Conservation (phyloP, 202 grass and related monocot genomes). For the Schoenoplectus tabernaemontani region DNA sequence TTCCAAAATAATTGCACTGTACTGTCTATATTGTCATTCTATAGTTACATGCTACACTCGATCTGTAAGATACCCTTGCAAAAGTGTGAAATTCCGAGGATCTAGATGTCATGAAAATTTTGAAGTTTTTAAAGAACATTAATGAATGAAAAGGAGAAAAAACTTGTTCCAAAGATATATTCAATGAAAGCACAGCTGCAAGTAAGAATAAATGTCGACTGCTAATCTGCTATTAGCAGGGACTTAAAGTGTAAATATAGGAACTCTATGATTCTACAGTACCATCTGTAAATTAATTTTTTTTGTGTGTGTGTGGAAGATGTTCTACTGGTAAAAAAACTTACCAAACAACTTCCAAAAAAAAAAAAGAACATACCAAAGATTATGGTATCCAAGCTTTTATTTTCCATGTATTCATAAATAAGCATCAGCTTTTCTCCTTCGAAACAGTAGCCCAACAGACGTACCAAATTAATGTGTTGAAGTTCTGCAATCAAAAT, state of each 20-base stretch:
- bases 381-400: conserved; percentile 42
- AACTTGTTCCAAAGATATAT: too few species aligned
- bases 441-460: conserved; percentile 53
- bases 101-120: neutral
- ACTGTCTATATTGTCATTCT: neutral
- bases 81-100: neutral
- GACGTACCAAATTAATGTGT: conserved; percentile 50
- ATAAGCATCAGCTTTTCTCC: conserved; percentile 45
- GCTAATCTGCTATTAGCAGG: too few species aligned
- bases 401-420: conserved; percentile 69
- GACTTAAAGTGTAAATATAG: too few species aligned
- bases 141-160: too few species aligned
- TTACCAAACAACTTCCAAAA: too few species aligned
- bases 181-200: too few species aligned
- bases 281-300: neutral
- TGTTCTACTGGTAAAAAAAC: too few species aligned
- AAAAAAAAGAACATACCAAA: conserved; percentile 32
- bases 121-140: too few species aligned
- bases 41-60: neutral
- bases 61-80: neutral
- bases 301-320: too few species aligned
- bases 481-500: conserved; percentile 56
- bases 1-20: neutral
- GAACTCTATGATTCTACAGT: neutral
- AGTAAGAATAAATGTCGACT: too few species aligned